Conservation (phyloP, 345 rosid species). For the Citrus inodora region DNA sequence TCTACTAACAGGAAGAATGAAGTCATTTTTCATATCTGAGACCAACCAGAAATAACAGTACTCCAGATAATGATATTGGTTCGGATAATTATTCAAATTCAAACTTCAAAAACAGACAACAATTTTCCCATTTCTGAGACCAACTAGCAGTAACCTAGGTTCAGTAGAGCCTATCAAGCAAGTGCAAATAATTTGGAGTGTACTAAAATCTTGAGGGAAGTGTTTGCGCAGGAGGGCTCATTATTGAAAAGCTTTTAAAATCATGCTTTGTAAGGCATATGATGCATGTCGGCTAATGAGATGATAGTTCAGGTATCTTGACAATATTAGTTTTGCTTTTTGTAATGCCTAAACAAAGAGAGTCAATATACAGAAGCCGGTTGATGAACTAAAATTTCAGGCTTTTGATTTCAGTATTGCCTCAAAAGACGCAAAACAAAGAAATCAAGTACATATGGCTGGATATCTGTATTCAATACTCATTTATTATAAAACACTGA, state of each 20-base stretch:
- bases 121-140: neutral
- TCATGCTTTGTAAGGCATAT: neutral
- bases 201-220: neutral
- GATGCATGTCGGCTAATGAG: neutral
- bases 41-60: neutral
- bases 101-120: neutral
- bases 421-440: no score
- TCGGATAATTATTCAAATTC: neutral
- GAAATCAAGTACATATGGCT: no score
- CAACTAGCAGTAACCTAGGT: neutral
- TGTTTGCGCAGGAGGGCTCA: neutral
- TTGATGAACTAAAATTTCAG: no score
- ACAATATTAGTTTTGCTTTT: neutral
- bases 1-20: neutral
- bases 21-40: no score
- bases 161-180: neutral
- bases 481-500: no score
- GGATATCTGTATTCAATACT: no score
- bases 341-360: neutral
- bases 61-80: neutral
- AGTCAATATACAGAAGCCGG: neutral
- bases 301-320: neutral
- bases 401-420: no score
- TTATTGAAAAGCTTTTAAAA: neutral
- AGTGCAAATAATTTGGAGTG: neutral